Evolutionary conservation across 108 stramenopile genomes (phyloP), one percentile per base, ranked within the genome.

Genomic region (Discostella stelligeroides): DNA sequence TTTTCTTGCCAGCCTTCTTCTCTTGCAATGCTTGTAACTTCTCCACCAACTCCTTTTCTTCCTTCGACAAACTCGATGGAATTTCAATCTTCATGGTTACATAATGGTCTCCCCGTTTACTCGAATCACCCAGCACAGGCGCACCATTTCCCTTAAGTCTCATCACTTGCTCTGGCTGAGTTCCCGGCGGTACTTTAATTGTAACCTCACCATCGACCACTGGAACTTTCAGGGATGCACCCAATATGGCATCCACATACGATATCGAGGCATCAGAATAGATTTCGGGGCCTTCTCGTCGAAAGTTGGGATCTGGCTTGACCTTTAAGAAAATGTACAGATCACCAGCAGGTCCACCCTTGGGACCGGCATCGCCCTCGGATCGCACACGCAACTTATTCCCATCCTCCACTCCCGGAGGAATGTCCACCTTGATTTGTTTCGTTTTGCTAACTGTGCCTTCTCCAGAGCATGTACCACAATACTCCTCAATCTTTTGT

Each of bases 81-180:
- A 98, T 96, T 37, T 92, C 88, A 30, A 98, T 91, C 72, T 95
- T 95, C 67, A 98, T 91, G 21, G 95, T 96, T 23, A 98, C 95
- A 77, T 96, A 97, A 72, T 97, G 97, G 69, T 97, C 97, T 28
- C 98, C 98, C 61, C 97, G 82, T 48, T 75, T 62, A 45, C 82
- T 71, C 17, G 88, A 64, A 68, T 93, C 85, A 9, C 93, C 92
- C 60, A 97, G 75, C 54, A 83, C 56, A 14, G 97, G 97, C 12
- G 96, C 94, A 24, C 93, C 98, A 65, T 95, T 96, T 38, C 93
- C 93, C 60, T 91, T 91, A 37, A 98, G 77, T 38, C 96, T 81
- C 86, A 98, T 95, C 20, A 96, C 93, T 68, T 94, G 90, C n/a
- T 90, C 97, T 14, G 98, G 98, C 68, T 98, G 98, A 29, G 97